Conservation (phyloP, 352 stramenopile species). For the Globisporangium acanthophoron region DNA sequence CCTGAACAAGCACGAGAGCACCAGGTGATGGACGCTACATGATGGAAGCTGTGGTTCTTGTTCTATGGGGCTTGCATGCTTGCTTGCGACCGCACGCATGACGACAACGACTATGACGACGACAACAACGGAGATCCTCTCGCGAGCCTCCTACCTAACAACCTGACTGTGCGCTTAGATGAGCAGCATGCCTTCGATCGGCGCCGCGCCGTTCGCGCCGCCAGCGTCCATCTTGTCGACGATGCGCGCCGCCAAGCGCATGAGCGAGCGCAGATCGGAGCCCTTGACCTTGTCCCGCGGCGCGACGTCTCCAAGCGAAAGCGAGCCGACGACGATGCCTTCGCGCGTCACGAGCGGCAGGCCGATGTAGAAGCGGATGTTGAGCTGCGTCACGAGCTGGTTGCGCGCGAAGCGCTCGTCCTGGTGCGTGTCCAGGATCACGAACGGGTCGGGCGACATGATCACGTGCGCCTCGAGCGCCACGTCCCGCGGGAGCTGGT, state of each 20-base stretch:
- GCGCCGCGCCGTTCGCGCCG: slow-evolving; percentile 10
- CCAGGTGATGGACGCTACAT: not conserved
- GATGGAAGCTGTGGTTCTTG: not conserved
- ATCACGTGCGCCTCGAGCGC: slow-evolving; percentile 69
- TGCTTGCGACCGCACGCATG: not conserved
- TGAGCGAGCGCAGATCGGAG: slow-evolving; percentile 57
- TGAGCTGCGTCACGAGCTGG: slow-evolving; percentile 57
- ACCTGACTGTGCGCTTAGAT: not conserved
- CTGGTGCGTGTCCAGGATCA: slow-evolving; percentile 69
- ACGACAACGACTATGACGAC: slow-evolving; percentile 1
- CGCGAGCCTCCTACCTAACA: not conserved
- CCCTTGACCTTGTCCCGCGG: slow-evolving; percentile 59
- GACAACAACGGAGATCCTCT: not conserved
- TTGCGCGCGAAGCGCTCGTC: slow-evolving; percentile 79
- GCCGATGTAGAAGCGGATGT: slow-evolving; percentile 77
- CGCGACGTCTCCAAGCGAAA: slow-evolving; percentile 65
- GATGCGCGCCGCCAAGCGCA: slow-evolving; percentile 62
- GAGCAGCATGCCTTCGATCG: slow-evolving; percentile 17
- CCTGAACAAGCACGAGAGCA: slow-evolving; percentile 47
- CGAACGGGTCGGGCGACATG: slow-evolving; percentile 65
- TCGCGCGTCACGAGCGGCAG: slow-evolving; percentile 68
- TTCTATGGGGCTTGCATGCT: not conserved
- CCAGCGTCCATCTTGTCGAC: slow-evolving; percentile 68
- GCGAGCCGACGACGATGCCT: slow-evolving; percentile 59
- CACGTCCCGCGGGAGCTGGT: slow-evolving; percentile 75